Evolutionary conservation across 805 yeast species (phyloP), one percentile per base, ranked within the genome.

Genomic region (Candida golubevii): DNA sequence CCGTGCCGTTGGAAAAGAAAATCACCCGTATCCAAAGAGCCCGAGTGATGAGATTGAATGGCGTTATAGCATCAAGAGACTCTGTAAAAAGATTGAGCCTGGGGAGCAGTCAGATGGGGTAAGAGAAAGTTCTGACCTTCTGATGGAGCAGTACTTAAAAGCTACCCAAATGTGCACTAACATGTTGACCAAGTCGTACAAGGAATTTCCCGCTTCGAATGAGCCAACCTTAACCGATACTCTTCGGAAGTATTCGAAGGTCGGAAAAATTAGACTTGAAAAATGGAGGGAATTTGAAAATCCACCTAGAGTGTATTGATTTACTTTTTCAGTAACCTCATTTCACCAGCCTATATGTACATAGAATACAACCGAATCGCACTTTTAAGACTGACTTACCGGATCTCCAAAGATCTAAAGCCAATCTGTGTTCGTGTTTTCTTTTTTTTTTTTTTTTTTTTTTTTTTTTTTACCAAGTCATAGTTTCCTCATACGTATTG

Each of bases 261-360:
- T 65, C 9, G 70, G 70, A 6, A 46, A 47, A 38, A 54, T 55
- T 9, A 50, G 70, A 33, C 47, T 56, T 27, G 53, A 54, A 30
- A 39, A 46, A 42, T 65, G 69, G 70, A 48, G 49, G 26, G 40
- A 47, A 7, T 44, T 54, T 34, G 67, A 65, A 35, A 28, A 39
- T 7, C 54, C 59, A 18, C 58, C 59, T 7, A 48, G 41, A 26
- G 45, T 39, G 11, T 54, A 40, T 48, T 56, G 26, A 58, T 53
- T 42, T 12, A 29, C 23, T 18, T 3, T 18, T 18, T 18, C 23
- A 18, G 23, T 3, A 18, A 18, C 23, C 23, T 18, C 23, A 18
- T 18, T 18, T 18, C 23, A 18, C 23, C 23, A 18, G 5, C 23
- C 13, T 11, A 34, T 14, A 9, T 41, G 44, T 41, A 41, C 18